Evolutionary conservation across 2,329 filamentous ascomycete species (phyloP), one percentile per base, ranked within the genome.

Genomic region (Talaromyces funiculosus): DNA sequence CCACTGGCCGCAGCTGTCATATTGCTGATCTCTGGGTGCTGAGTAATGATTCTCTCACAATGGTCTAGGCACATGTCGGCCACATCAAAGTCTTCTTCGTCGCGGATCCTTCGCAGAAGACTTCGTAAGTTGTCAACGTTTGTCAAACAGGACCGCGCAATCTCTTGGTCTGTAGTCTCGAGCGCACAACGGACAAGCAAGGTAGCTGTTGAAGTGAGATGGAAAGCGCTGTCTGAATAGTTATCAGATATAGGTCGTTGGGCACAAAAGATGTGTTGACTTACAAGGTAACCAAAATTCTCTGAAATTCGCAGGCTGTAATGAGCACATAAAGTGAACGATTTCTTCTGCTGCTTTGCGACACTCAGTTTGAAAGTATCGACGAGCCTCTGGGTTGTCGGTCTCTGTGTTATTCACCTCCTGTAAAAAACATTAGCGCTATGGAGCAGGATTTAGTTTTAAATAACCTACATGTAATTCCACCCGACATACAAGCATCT

Each of bases 51-150:
- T 29, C 72, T 71, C 61, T 79, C 77, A 66, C 77, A 78, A 66
- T 78, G 75, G 42, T 83, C 80, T 3, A 84, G 69, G 47, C 80
- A 82, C 69, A 82, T 82, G 53, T 81, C 78, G 7, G 81, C 81
- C 8, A 84, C 75, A 63, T 84, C 82, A 81, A 82, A 84, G 54
- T 81, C 77, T 65, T 81, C 78, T 55, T 81, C 77, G 31, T 78
- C 77, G 14, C 76, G 73, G 22, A 80, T 78, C 51, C 75, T 72
- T 42, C 78, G 77, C 7, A 83, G 75, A 33, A 80, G 77, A 7
- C 75, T 72, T 38, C 80, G 77, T 43, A 82, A 73, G 2, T 73
- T 75, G 61, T 82, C 75, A 1, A 82, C 78, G 26, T 79, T 78
- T 6, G 72, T 61, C 53, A 82, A 74, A 56, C 77, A 80, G 3